Percentiles rank a stretch among this genome's conserved stretches.
These are phyloP conservation scores for Microbotryomycetes sp. DNA, from an alignment of 1,284 basidiomycete species.

Conservation along the genomic window DNA sequence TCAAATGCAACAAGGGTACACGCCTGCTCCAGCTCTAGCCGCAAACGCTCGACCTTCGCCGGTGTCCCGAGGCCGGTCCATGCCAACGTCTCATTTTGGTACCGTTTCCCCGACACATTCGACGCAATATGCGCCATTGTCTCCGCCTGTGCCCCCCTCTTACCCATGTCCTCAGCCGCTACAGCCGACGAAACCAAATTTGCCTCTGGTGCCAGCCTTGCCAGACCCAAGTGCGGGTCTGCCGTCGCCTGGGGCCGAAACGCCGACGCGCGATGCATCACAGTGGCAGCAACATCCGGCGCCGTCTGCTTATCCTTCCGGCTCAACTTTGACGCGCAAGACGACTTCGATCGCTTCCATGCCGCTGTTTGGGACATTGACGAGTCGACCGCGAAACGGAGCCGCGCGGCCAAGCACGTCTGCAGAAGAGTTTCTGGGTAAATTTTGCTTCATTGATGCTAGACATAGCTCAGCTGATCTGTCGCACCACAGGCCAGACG, in stretches of 20 bases:
- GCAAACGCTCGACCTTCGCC: neutral
- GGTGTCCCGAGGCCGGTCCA: neutral
- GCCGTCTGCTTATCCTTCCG: neutral
- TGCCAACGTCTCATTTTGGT: neutral
- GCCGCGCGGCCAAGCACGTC: no score
- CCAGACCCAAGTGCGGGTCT: neutral
- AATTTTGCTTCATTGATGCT: neutral
- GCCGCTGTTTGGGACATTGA: no score
- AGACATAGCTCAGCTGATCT: neutral
- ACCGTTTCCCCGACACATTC: no score
- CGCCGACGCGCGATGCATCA: neutral
- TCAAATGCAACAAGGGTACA: slow-evolving; percentile 6
- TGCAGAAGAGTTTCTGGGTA: neutral
- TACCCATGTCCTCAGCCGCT: neutral
- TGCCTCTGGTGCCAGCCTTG: neutral
- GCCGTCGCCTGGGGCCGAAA: neutral
- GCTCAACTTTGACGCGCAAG: neutral
- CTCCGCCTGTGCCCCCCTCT: neutral
- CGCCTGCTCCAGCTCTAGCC: neutral
- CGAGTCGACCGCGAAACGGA: no score
- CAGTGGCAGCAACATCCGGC: neutral
- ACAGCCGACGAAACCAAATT: neutral
- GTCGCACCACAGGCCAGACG: neutral
- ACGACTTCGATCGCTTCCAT: neutral
- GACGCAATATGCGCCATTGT: neutral